These are phyloP conservation scores for Tricholoma bakamatsutake DNA, from an alignment of 768 basidiomycete species.

Conservation along the genomic window DNA sequence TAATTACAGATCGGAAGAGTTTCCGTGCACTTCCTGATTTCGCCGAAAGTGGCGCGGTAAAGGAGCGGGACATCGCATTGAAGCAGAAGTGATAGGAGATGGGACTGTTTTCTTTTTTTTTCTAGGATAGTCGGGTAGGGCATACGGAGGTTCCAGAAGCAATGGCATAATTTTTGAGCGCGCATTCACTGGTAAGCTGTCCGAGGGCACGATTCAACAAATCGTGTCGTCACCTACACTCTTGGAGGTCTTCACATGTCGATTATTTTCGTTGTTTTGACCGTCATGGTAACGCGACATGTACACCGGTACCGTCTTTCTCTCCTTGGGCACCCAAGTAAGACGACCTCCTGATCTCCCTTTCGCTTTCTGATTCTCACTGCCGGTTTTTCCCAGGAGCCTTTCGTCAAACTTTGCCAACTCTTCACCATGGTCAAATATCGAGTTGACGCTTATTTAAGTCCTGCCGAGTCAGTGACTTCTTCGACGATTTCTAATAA, in stretches of 20 bases:
- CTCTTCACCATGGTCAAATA: conserved; percentile 25
- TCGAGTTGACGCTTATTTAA: conserved; percentile 24
- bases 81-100: conserved; percentile 12
- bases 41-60: background rate
- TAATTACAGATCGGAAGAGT: conserved; percentile 15
- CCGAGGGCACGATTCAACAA: conserved; percentile 12
- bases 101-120: conserved; percentile 15
- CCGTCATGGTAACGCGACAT: too few relatives aligned
- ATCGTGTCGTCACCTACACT: conserved; percentile 13
- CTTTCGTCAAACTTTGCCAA: too few relatives aligned
- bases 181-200: conserved; percentile 10
- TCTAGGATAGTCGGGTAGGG: conserved; percentile 14
- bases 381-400: too few relatives aligned
- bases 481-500: background rate
- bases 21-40: conserved; percentile 14
- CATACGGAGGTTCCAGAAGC: background rate
- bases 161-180: conserved; percentile 15
- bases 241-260: conserved; percentile 22
- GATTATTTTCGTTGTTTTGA: too few relatives aligned
- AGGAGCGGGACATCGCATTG: conserved; percentile 9
- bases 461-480: background rate
- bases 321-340: too few relatives aligned
- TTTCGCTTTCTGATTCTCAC: too few relatives aligned
- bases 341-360: too few relatives aligned
- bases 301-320: too few relatives aligned